phyloP scores from a whole-genome alignment of 345 rosid genomes.

The Pistacia atlantica region DNA sequence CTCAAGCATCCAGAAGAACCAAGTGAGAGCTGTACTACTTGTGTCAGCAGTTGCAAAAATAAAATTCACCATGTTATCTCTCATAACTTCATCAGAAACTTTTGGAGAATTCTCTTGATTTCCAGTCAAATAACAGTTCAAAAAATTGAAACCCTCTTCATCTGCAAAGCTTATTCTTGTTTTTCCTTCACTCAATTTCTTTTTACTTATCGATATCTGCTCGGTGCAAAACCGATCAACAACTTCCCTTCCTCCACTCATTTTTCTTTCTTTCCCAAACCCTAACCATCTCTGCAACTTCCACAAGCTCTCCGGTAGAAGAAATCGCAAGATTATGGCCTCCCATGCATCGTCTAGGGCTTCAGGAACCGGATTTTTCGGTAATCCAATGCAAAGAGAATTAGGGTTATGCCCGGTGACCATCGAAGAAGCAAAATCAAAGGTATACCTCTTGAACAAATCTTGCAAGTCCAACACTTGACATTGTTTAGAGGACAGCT shows the following conservation, averaged over 20 bases:
- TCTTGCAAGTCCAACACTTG: slow-evolving; percentile 23
- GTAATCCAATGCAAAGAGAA: slow-evolving; percentile 1
- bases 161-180: neutral
- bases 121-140: slow-evolving; percentile 18
- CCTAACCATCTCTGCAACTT: slow-evolving; percentile 23
- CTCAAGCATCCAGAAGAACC: slow-evolving; percentile 32
- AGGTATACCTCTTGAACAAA: slow-evolving; percentile 9
- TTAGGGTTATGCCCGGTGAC: slow-evolving; percentile 14
- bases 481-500: neutral
- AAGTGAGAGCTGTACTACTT: slow-evolving; percentile 5
- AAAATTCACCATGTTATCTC: slow-evolving; percentile 4
- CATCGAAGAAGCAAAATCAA: neutral
- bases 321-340: slow-evolving; percentile 4
- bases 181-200: neutral
- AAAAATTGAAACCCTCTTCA: slow-evolving; percentile 8
- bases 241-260: slow-evolving; percentile 1
- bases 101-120: neutral
- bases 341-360: slow-evolving; percentile 22
- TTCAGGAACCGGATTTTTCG: neutral
- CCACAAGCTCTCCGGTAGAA: slow-evolving; percentile 23
- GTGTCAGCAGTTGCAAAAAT: slow-evolving; percentile 15
- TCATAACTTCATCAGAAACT: neutral
- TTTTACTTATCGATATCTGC: slow-evolving; percentile 15
- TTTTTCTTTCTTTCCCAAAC: slow-evolving; percentile 24
- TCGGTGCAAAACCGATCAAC: slow-evolving; percentile 4